Percentiles rank a stretch among this genome's conserved stretches.
phyloP scores from a whole-genome alignment of 768 basidiomycete genomes.

The Tremella mesenterica region DNA sequence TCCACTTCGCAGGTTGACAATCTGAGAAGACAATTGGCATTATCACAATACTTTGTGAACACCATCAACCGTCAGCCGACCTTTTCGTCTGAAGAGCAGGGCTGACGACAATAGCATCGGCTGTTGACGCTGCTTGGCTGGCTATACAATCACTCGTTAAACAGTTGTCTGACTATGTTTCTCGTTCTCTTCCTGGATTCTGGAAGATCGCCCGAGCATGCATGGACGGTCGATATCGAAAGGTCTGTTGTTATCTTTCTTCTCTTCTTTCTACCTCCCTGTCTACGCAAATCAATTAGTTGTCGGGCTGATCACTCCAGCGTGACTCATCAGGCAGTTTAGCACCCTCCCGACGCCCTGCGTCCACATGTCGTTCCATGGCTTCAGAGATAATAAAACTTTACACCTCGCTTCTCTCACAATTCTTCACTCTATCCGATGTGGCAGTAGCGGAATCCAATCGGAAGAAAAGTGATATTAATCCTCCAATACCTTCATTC shows the following conservation, averaged over 20 bases:
- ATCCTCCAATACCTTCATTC: constrained; percentile 55
- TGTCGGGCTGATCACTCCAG: constrained; percentile 10
- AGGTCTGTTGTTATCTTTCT: constrained; percentile 51
- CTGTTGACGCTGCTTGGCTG: constrained; percentile 63
- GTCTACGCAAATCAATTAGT: background rate
- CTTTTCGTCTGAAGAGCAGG: background rate
- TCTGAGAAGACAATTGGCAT: constrained; percentile 17
- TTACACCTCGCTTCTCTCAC: constrained; percentile 73
- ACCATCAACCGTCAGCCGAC: constrained; percentile 9
- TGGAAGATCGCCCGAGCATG: constrained; percentile 87
- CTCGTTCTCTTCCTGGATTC: constrained; percentile 80
- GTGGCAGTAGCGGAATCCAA: constrained; percentile 59
- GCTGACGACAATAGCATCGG: constrained; percentile 14
- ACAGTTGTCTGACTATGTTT: constrained; percentile 72
- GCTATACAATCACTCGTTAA: constrained; percentile 70
- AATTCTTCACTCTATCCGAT: constrained; percentile 77
- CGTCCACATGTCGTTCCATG: constrained; percentile 76
- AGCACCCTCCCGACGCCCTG: constrained; percentile 59
- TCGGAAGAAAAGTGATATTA: constrained; percentile 38
- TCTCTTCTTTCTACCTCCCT: background rate
- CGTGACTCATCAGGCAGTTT: constrained; percentile 32
- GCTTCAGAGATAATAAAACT: constrained; percentile 75
- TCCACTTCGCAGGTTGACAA: constrained; percentile 50
- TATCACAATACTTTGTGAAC: constrained; percentile 15
- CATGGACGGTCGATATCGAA: constrained; percentile 86